Base-by-base conservation (phyloP, 352 stramenopile species). In the Globisporangium irregulare region DNA sequence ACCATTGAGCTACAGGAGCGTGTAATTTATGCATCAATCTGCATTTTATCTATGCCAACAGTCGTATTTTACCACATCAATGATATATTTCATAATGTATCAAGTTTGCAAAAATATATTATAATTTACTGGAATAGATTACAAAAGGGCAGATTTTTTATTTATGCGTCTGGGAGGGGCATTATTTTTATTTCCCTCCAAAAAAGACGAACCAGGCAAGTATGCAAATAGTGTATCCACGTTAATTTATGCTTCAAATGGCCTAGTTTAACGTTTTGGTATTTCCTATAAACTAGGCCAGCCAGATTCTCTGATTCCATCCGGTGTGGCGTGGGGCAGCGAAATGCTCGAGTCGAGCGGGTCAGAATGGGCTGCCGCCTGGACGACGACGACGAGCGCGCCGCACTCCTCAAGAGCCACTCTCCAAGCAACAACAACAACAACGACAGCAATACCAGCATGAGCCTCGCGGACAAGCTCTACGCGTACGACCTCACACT, bases 401-500 rank as follows among this genome's bases (percentile, higher is more conserved):
- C 22, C 36, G 41, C 64, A 48, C 41, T 69, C n/a, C 64, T 69
- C 55, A 27, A 46, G 18, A 34, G 29, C 12, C 14, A 18, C 22
- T 51, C 36, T 64, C 61, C 22, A 55, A 46, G 50, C 61, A 43
- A 18, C 46, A 20, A 8, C 60, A 38, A 22, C 53, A 53, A 25
- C 56, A 65, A 5, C 20, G 63, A 27, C 41, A 60, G n/a, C 24
- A 18, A 34, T 32, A 34, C 29, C 46, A 56, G 53, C 60, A 91
- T 94, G 80, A 87, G 75, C 56, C 61, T 92, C 50, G 60, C 64
- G 27, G 77, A 93, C 25, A 74, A 74, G 25, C 60, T 93, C 32
- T 92, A 92, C 70, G 74, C 81, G 38, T 86, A 91, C 74, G 87
- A 94, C 75, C 74, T 94, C 66, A 87, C 76, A 72, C 76, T 81